Base-by-base conservation (phyloP, 495 filamentous ascomycete genomes). In the Paragyromitra xinjiangensis region DNA sequence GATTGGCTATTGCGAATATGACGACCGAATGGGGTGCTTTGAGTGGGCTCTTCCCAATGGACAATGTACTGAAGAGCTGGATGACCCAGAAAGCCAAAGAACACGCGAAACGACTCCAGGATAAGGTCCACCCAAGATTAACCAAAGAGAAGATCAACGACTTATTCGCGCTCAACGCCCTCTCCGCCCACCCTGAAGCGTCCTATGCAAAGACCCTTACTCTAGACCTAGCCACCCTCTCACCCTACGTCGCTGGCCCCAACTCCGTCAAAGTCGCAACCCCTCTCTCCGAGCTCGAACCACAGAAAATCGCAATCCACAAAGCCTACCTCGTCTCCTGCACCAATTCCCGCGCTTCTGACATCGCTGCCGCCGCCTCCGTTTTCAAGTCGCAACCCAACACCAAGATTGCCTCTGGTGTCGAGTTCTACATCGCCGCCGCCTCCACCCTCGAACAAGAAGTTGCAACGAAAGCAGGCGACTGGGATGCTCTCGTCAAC, bases 1-100 rank as follows among this genome's bases (percentile, higher is more conserved):
- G 94, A 12, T 83, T 98, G 29, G 89, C 93, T 0, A 97, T 98
- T 81, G 89, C 91, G 55, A 98, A 98, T 84, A 98, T 98, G 95
- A 92, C 94, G 0, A 96, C 92, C 0, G 95, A 99, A 83, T 98
- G 94, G 95, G 94, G 93, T 51, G 95, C 94, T 0, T 85, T 97
- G 11, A 88, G 88, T 37, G 92, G 91, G 19, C 84, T 94, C 16
- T 98, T 97, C 85, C 95, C 94, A 3, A 92, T 97, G 70, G 94
- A 99, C 80, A 71, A 79, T 0, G 86, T 89, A 0, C 86, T 98
- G 29, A 85, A 90, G 78, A 83, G 84, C n/a, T 98, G 95, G 95
- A 83, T 95, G 7, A 86, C 90, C 26, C 86, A 85, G 78, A 96
- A 93, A 85, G 94, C 94, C 19, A 92, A 92, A 0, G 87, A 86